Base-by-base conservation (phyloP, 805 yeast species). In the Kuraishia molischiana region DNA sequence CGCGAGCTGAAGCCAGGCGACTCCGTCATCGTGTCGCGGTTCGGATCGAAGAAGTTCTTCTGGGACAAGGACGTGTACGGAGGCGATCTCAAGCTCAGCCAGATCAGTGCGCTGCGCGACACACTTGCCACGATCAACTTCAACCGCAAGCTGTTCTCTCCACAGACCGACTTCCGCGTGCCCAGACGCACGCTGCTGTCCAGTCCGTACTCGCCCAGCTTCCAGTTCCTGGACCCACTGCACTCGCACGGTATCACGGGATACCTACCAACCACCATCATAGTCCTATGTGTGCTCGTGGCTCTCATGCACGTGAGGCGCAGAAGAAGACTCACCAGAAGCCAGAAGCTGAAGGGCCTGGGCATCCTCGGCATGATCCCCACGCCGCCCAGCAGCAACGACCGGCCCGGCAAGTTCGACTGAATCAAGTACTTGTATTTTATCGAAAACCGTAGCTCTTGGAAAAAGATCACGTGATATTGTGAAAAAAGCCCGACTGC, bases 1-100 rank as follows among this genome's bases (percentile, higher is more conserved):
- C 46, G 51, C n/a, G 38, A 48, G 0, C 67, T 60, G 43, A 42
- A 53, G 8, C 51, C 58, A 2, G 90, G 89, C 4, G 85, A 81
- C 51, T 61, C 74, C 0, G 48, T 83, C 2, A 53, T 83, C 2
- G 56, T 79, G 2, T 58, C 66, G 24, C 67, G 67, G 44, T 67
- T 52, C 41, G 48, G 42, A 5, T 41, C 45, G 19, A 35, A 34
- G 24, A 35, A 34, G 24, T 21, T 19, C 41, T 66, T 50, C 41
- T 61, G 59, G 43, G 61, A 58, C 29, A 41, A 34, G 2, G 62
- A 58, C 43, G 38, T 58, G 3, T 39, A 41, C 19, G 81, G 79
- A 0, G 42, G 50, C 0, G 35, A 39, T 13, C 52, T 75, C 38
- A 54, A 40, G 3, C 56, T 61, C 35, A 4, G 19, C 14, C 20